Percentiles rank a stretch among this genome's conserved stretches.
phyloP scores from a whole-genome alignment of 2,329 filamentous ascomycete genomes.

The Cercospora sp. region DNA sequence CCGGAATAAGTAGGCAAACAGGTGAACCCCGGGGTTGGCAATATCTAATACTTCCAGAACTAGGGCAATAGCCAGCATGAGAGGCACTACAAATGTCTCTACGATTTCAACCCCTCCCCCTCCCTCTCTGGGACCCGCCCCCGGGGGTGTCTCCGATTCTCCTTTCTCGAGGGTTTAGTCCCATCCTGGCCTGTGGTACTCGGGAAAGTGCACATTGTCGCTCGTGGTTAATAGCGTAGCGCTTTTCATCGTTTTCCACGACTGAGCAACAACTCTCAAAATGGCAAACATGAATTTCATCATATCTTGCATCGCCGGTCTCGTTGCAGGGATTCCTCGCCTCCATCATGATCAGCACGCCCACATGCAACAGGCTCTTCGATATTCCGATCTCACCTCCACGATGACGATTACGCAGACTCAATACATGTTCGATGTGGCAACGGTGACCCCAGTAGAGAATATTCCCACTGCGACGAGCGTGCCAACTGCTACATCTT shows the following conservation, averaged over 20 bases:
- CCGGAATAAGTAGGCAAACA: not conserved
- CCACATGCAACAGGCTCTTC: too few relatives aligned
- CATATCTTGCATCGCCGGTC: not conserved
- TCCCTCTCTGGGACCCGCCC: not conserved
- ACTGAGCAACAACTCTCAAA: not conserved
- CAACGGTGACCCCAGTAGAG: too few relatives aligned
- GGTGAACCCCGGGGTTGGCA: not conserved
- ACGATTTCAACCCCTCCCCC: not conserved
- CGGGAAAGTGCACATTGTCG: not conserved
- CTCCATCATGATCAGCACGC: too few relatives aligned
- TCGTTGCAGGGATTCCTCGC: too few relatives aligned
- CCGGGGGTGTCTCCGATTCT: not conserved
- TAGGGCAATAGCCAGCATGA: not conserved
- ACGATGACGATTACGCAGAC: too few relatives aligned
- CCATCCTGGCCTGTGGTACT: not conserved
- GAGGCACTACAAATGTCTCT: not conserved
- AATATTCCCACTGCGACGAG: too few relatives aligned
- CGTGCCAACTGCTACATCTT: too few relatives aligned
- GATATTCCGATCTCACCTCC: too few relatives aligned
- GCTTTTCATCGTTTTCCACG: not conserved
- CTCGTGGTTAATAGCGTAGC: not conserved
- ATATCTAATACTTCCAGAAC: not conserved
- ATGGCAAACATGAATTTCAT: not conserved
- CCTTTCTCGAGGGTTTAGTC: not conserved
- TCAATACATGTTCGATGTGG: too few relatives aligned